Evolutionary conservation across 1,139 yeast genomes (phyloP).

Genomic region (Arxiozyma slooffiae): DNA sequence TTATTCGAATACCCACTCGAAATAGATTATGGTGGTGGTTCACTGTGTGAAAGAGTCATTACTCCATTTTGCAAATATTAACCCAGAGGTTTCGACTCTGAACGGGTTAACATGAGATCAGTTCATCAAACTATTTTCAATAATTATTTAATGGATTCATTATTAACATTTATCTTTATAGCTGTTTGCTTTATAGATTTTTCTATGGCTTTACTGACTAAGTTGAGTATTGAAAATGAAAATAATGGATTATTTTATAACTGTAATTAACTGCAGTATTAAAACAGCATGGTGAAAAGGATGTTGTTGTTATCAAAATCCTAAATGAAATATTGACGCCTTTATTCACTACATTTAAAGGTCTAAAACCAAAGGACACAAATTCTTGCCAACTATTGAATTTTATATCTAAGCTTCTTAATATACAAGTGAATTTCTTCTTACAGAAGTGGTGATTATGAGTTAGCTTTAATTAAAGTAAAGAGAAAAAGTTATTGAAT

Average conservation of each 20-base stretch:
- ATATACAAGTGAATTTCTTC: slow-evolving; percentile 65
- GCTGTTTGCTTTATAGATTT: slow-evolving; percentile 50
- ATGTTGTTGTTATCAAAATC: slow-evolving; percentile 56
- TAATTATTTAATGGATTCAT: slow-evolving; percentile 71
- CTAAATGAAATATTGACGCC: slow-evolving; percentile 46
- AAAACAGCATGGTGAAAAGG: slow-evolving; percentile 41
- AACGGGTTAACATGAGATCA: slow-evolving; percentile 61
- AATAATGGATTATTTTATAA: slow-evolving; percentile 41
- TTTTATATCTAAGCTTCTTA: slow-evolving; percentile 28
- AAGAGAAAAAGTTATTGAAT: slow-evolving; percentile 63
- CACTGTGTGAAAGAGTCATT: slow-evolving; percentile 47
- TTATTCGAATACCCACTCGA: slow-evolving; percentile 39
- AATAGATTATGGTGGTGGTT: slow-evolving; percentile 31
- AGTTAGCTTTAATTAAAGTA: slow-evolving; percentile 67
- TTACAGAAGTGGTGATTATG: slow-evolving; percentile 53
- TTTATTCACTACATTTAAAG: slow-evolving; percentile 13
- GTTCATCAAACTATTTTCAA: slow-evolving; percentile 45
- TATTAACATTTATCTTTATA: slow-evolving; percentile 52
- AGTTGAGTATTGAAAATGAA: slow-evolving; percentile 39
- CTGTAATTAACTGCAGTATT: slow-evolving; percentile 35
- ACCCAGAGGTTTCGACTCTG: slow-evolving; percentile 53
- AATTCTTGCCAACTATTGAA: slow-evolving; percentile 10
- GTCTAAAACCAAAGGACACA: slow-evolving; percentile 12
- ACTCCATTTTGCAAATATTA: slow-evolving; percentile 52
- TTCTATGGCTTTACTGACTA: slow-evolving; percentile 46